Base-by-base conservation (phyloP, 345 rosid genomes). In the Euphorbia lathyris region DNA sequence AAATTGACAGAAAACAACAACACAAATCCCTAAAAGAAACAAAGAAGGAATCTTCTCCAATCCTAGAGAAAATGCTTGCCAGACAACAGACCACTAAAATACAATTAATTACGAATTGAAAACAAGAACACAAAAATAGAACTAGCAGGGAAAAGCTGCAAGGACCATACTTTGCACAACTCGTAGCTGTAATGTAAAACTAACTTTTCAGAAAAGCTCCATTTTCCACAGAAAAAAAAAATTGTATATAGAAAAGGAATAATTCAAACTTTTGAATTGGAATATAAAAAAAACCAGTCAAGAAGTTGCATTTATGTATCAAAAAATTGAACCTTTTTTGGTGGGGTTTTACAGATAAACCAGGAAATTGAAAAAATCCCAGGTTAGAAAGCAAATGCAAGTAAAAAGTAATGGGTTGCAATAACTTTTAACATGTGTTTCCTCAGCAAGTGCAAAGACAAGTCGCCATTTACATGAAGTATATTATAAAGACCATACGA, bases 11-110 rank as follows among this genome's bases (percentile, higher is more conserved):
- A 64, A 50, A 72, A 29, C 42, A 71, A 69, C 65, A 78, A 58
- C 34, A 30, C 75, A 74, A 70, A 74, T 71, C 76, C 75, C 78
- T 68, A 77, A 76, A 77, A 65, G 76, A 76, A 74, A 83, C 74
- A 73, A 55, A 0, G n/a, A 6, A 16, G 48, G 74, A 76, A 65
- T 71, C 77, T 71, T 20, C 69, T 72, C 36, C 69, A 67, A 68
- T 55, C 23, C 43, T 25, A 51, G 27, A 50, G 36, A 62, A 47
- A 63, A 58, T 62, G 52, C 59, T 62, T 71, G 8, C 69, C 69
- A 63, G 38, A 58, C 69, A 60, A 22, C 30, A 61, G 32, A 45
- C 50, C 16, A 71, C 38, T 36, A 34, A 32, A 59, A 36, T 62
- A 65, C 27, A 27, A 40, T 17, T 29, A 17, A 2, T 25, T 27